Conservation (phyloP, 2,329 filamentous ascomycete genomes). For the Sphaerulina populicola region DNA sequence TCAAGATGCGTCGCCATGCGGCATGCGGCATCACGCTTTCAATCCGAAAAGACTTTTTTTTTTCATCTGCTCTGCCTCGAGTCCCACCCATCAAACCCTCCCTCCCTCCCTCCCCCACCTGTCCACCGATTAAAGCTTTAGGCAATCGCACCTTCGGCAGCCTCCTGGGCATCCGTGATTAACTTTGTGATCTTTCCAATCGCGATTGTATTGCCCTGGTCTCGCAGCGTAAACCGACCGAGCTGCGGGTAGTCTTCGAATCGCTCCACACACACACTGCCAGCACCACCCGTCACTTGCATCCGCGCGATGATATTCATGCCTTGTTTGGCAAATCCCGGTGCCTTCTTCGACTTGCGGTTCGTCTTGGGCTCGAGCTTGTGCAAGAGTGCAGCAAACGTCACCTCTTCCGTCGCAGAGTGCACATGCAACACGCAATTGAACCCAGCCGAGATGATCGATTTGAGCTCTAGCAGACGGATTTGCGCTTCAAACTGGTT, state of each 20-base stretch:
- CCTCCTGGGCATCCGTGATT: slow-evolving; percentile 41
- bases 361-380: slow-evolving; percentile 92
- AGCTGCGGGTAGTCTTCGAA: slow-evolving; percentile 96
- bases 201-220: slow-evolving; percentile 92
- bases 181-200: slow-evolving; percentile 99
- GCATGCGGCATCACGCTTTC: neutral
- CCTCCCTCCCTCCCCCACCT: neutral
- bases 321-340: slow-evolving; percentile 76
- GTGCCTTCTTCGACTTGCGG: slow-evolving; percentile 85
- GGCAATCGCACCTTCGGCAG: slow-evolving; percentile 17
- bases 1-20: neutral
- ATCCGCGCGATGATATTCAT: slow-evolving; percentile 86
- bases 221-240: slow-evolving; percentile 80
- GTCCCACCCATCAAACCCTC: neutral
- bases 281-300: slow-evolving; percentile 68
- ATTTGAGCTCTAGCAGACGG: slow-evolving; percentile 87
- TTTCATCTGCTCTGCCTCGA: neutral
- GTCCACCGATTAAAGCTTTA: neutral
- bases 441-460: slow-evolving; percentile 86
- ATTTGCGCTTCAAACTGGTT: slow-evolving; percentile 91
- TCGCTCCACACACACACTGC: slow-evolving; percentile 81
- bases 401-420: slow-evolving; percentile 94
- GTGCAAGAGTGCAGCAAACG: slow-evolving; percentile 78
- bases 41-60: neutral
- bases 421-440: slow-evolving; percentile 98